Evolutionary conservation across 2,329 filamentous ascomycete species (phyloP).

Genomic region (Colletotrichum costaricense): DNA sequence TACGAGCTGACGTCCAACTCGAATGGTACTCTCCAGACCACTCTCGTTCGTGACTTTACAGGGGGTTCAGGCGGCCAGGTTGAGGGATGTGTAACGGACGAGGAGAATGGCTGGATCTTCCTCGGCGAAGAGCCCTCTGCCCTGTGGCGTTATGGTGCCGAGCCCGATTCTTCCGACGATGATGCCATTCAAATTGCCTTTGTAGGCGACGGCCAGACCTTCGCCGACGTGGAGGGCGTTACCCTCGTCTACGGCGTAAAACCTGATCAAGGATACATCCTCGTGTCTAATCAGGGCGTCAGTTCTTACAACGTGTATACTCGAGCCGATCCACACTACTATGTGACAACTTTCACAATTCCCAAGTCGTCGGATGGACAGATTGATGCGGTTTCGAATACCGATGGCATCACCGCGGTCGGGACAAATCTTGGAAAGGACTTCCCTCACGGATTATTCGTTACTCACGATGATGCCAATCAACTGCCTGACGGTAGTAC

Average conservation of each 20-base stretch:
- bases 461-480: constrained; percentile 66
- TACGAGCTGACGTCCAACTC: constrained; percentile 57
- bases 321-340: constrained; percentile 59
- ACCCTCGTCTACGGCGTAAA: constrained; percentile 59
- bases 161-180: constrained; percentile 54
- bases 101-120: constrained; percentile 61
- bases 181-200: constrained; percentile 49
- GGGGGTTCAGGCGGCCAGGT: constrained; percentile 64
- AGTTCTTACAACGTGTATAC: constrained; percentile 64
- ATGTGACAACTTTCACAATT: constrained; percentile 61
- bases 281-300: constrained; percentile 64
- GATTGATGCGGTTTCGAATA: constrained; percentile 64
- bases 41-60: constrained; percentile 61
- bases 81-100: constrained; percentile 65
- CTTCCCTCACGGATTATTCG: constrained; percentile 58
- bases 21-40: constrained; percentile 55
- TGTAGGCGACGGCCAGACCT: constrained; percentile 59
- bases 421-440: constrained; percentile 53
- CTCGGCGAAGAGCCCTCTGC: constrained; percentile 64
- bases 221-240: constrained; percentile 65
- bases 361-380: constrained; percentile 51
- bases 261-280: constrained; percentile 57
- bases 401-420: constrained; percentile 62
- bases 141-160: constrained; percentile 63
- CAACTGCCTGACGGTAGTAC: constrained; percentile 58